Percentiles rank a stretch among this genome's conserved stretches.
These are phyloP conservation scores for Lepidopterella palustris DNA, from an alignment of 495 filamentous ascomycete species.

Conservation along the genomic window DNA sequence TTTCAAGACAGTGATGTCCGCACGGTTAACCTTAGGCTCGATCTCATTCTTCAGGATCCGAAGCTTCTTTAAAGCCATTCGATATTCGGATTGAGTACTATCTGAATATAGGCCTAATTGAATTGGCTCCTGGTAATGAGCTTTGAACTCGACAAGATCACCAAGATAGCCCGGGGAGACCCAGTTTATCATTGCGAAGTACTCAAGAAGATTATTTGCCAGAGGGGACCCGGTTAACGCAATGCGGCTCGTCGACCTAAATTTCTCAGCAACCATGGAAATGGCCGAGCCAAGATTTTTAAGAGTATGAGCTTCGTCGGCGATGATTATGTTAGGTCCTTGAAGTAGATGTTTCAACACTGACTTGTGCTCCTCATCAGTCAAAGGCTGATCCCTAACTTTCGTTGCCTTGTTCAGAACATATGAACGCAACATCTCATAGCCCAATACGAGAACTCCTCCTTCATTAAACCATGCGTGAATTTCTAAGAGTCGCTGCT, in stretches of 20 bases:
- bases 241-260: constrained; percentile 67
- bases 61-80: constrained; percentile 57
- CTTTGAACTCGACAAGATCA: constrained; percentile 54
- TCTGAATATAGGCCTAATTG: constrained; percentile 60
- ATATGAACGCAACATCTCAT: constrained; percentile 54
- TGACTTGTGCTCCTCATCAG: constrained; percentile 18
- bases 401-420: constrained; percentile 38
- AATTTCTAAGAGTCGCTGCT: constrained; percentile 43
- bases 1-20: constrained; percentile 59
- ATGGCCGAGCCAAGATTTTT: constrained; percentile 57
- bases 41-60: constrained; percentile 64
- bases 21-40: constrained; percentile 71
- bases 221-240: constrained; percentile 85
- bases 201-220: constrained; percentile 75
- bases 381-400: background rate
- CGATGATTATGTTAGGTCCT: constrained; percentile 62
- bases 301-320: constrained; percentile 79
- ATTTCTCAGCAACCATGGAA: constrained; percentile 43
- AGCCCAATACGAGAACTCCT: constrained; percentile 71
- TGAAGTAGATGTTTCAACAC: constrained; percentile 48
- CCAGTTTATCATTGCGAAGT: constrained; percentile 84
- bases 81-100: constrained; percentile 47
- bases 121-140: constrained; percentile 67
- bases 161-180: constrained; percentile 74
- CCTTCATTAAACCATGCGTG: constrained; percentile 55